Evolutionary conservation across 2,329 filamentous ascomycete species (phyloP), one percentile per base, ranked within the genome.

Genomic region (Ceratocystis eucalypticola): DNA sequence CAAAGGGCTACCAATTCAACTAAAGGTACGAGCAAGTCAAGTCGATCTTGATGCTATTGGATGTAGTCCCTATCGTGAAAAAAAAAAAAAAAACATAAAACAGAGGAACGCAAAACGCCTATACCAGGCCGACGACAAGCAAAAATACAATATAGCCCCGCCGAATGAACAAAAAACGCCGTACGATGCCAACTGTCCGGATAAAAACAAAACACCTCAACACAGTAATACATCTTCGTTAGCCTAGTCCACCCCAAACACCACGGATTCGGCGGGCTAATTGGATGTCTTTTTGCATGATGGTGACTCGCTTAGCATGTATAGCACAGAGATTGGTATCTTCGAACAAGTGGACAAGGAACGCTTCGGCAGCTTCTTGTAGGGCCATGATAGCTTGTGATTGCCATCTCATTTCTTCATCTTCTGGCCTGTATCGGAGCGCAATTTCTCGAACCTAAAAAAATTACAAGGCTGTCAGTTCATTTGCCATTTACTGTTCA

Each of bases 241-340:
- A 77, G 76, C 87, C 77, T 78, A 80, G 71, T 4, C 88, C 88
- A 61, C 86, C 88, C 88, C 88, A 92, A 59, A 86, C 82, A 12
- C 89, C 89, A 64, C 89, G 81, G 77, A 93, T 91, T 70, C 89
- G 79, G 72, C 89, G 80, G 22, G 93, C 93, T 68, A 97, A 83
- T 78, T 96, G 93, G 72, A 99, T 96, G 76, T 97, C 94, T 79
- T 96, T 96, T 77, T 94, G 91, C 89, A 96, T 93, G 72, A 96
- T 96, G 48, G 93, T 97, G 65, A 97, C 91, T 74, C 93, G 83
- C 80, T 96, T 96, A 69, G 93, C 94, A 77, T 97, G 93, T 72
- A 97, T 92, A 69, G 93, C 94, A 78, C 93, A 96, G 53, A 97
- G 83, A 78, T 97, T 96, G 70, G 90, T 90, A 77, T 96, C 91